Conservation (phyloP, 73 alveolate species). For the Tetrahymena elliotti region DNA sequence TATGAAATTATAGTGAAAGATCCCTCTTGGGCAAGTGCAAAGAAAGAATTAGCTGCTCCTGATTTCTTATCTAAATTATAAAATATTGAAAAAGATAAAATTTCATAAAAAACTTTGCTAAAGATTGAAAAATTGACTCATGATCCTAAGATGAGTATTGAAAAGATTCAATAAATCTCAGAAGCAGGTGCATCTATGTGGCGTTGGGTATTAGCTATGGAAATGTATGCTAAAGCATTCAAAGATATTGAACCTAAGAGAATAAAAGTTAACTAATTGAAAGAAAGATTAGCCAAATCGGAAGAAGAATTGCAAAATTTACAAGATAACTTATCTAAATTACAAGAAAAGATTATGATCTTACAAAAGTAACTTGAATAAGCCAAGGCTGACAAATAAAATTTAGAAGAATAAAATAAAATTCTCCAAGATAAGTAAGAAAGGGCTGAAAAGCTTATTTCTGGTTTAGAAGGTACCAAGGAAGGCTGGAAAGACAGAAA, state of each 20-base stretch:
- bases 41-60: conserved; percentile 91
- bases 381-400: conserved; percentile 80
- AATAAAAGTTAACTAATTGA: conserved; percentile 61
- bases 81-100: conserved; percentile 80
- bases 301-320: conserved; percentile 62
- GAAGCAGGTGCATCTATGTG: conserved; percentile 84
- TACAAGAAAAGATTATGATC: conserved; percentile 28
- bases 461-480: conserved; percentile 98
- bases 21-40: conserved; percentile 78
- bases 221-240: conserved; percentile 89
- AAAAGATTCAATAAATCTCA: conserved; percentile 54
- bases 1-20: conserved; percentile 49
- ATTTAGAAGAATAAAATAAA: conserved; percentile 78
- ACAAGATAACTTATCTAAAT: conserved; percentile 55
- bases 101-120: conserved; percentile 51
- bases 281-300: conserved; percentile 50
- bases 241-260: conserved; percentile 96
- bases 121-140: conserved; percentile 75
- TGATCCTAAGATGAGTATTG: conserved; percentile 69
- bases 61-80: conserved; percentile 79
- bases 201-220: conserved; percentile 92
- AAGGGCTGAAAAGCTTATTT: conserved; percentile 96
- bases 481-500: conserved; percentile 86
- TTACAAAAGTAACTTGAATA: conserved; percentile 46
- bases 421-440: conserved; percentile 86